phyloP scores from a whole-genome alignment of 768 basidiomycete species.

The Agrocybe praecox region DNA sequence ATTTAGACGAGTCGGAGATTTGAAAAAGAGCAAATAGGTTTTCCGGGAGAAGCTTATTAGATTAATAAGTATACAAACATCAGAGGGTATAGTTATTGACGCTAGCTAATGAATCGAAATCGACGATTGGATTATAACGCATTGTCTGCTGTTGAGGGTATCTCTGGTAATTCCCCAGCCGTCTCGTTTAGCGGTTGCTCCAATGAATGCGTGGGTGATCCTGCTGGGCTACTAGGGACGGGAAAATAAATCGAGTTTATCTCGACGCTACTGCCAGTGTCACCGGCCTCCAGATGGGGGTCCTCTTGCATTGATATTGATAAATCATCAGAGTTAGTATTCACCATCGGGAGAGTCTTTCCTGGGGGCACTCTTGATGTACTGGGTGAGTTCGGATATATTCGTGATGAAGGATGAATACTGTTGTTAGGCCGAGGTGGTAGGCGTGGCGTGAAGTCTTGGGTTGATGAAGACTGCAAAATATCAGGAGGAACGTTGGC shows the following conservation, averaged over 20 bases:
- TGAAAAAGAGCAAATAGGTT: neutral
- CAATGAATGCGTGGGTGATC: slow-evolving; percentile 5
- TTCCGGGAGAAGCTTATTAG: neutral
- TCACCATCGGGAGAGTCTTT: slow-evolving; percentile 21
- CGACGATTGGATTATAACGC: slow-evolving; percentile 6
- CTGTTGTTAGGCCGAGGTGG: slow-evolving; percentile 71
- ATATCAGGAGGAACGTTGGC: slow-evolving; percentile 46
- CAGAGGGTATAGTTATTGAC: slow-evolving; percentile 5
- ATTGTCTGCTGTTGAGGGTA: slow-evolving; percentile 9
- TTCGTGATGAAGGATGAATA: slow-evolving; percentile 77
- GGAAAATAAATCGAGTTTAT: slow-evolving; percentile 22
- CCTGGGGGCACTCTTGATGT: slow-evolving; percentile 30
- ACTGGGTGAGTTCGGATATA: slow-evolving; percentile 52
- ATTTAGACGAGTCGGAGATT: slow-evolving; percentile 18
- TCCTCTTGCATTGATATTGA: slow-evolving; percentile 27
- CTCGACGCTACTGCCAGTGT: slow-evolving; percentile 6
- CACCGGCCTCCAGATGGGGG: slow-evolving; percentile 8
- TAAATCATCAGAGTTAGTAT: slow-evolving; percentile 22
- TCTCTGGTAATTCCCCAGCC: slow-evolving; percentile 9
- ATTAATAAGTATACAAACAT: slow-evolving; percentile 16
- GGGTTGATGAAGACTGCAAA: slow-evolving; percentile 28
- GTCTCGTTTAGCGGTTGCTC: neutral
- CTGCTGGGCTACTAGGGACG: slow-evolving; percentile 12
- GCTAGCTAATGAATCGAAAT: slow-evolving; percentile 8
- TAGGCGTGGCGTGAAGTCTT: slow-evolving; percentile 75